These are phyloP conservation scores for Phymatotrichopsis omnivora DNA, from an alignment of 2,329 filamentous ascomycete species.

Conservation along the genomic window DNA sequence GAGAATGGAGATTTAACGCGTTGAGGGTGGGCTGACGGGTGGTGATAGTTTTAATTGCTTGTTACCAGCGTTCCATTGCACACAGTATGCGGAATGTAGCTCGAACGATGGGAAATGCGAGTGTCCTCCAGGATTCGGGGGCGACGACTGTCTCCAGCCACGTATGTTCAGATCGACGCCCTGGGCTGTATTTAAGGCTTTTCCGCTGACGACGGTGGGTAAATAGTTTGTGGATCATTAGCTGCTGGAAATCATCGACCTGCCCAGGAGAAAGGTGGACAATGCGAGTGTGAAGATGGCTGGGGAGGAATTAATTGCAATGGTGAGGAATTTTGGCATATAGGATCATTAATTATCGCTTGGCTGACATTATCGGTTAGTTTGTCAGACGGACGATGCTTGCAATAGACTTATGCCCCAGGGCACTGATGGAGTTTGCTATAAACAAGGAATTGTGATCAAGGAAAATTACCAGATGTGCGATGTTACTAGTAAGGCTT, in stretches of 20 bases:
- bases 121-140: conserved; percentile 85
- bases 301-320: conserved; percentile 99
- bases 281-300: conserved; percentile 80
- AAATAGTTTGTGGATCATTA: conserved; percentile 70
- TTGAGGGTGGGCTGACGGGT: conserved; percentile 5
- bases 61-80: conserved; percentile 79
- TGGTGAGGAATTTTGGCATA: conserved; percentile 24
- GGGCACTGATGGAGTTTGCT: conserved; percentile 75
- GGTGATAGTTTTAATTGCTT: conserved; percentile 86
- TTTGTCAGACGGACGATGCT: conserved; percentile 72
- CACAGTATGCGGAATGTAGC: conserved; percentile 83
- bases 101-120: conserved; percentile 83
- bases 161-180: conserved; percentile 39
- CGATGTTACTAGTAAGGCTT: conserved; percentile 62
- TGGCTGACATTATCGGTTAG: conserved; percentile 35
- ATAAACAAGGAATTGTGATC: conserved; percentile 78
- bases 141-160: conserved; percentile 83
- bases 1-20: neutral
- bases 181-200: neutral
- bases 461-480: conserved; percentile 97
- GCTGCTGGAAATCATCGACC: conserved; percentile 69
- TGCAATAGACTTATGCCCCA: conserved; percentile 84
- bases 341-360: neutral
- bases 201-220: conserved; percentile 14
- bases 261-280: conserved; percentile 57